Conservation (phyloP, 2,329 filamentous ascomycete species). For the Phialemoniopsis sp. region DNA sequence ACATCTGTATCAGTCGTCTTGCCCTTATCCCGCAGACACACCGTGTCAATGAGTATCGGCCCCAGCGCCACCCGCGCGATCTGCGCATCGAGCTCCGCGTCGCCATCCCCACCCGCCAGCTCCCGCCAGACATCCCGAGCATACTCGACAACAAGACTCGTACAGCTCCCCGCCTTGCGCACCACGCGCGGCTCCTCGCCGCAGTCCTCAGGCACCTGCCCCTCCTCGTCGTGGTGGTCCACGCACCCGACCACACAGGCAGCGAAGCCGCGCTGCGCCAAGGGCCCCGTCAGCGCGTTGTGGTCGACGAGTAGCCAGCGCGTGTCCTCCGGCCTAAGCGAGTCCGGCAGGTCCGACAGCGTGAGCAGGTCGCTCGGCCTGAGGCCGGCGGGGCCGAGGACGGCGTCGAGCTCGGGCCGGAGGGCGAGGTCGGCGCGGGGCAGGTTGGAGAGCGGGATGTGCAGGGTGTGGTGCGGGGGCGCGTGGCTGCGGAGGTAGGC, state of each 20-base stretch:
- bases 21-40: conserved; percentile 54
- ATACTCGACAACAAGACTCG: conserved; percentile 63
- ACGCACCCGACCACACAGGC: conserved; percentile 59
- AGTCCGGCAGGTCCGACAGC: conserved; percentile 40
- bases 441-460: conserved; percentile 73
- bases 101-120: conserved; percentile 27
- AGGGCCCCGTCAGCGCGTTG: conserved; percentile 63
- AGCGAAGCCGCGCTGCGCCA: conserved; percentile 47
- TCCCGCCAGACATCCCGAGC: conserved; percentile 54
- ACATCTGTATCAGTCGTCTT: conserved; percentile 64
- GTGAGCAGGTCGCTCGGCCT: conserved; percentile 60
- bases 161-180: conserved; percentile 66
- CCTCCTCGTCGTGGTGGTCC: conserved; percentile 77
- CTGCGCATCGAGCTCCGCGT: conserved; percentile 42
- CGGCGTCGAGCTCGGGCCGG: conserved; percentile 67
- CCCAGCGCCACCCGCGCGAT: conserved; percentile 65
- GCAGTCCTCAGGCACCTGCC: conserved; percentile 34
- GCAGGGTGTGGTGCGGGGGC: conserved; percentile 45
- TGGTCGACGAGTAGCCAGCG: conserved; percentile 77
- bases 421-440: conserved; percentile 62
- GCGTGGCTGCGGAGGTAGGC: conserved; percentile 68
- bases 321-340: conserved; percentile 49
- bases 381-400: conserved; percentile 59
- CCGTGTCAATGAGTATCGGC: conserved; percentile 70
- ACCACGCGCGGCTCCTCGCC: conserved; percentile 54